Base-by-base conservation (phyloP, 495 filamentous ascomycete species). In the Trichoderma reesei region DNA sequence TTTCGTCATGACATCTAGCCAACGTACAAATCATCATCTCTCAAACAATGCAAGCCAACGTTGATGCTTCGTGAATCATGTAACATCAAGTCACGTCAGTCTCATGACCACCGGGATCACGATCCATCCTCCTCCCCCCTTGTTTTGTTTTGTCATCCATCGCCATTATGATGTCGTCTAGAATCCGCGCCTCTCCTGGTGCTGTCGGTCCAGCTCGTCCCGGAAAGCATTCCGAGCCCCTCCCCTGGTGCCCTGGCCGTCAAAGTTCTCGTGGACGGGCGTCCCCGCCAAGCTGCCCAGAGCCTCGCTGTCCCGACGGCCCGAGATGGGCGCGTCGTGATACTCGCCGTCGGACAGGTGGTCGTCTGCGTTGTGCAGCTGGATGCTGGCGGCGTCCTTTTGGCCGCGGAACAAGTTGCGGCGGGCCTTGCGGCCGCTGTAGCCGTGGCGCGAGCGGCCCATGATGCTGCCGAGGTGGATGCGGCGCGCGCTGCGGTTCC, bases 381-480 rank as follows among this genome's bases (percentile, higher is more conserved):
- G 61, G 41, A 63, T 46, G 61, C 38, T 42, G 16, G 16, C 18
- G 38, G 39, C 38, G 63, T 73, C 71, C 37, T 74, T 70, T 26
- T 67, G 62, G 46, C 65, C 67, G 46, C 65, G 63, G 34, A 62
- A 51, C 56, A 75, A 54, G 59, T 72, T 65, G 41, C 67, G 66
- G 44, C 72, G 64, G 64, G 68, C 70, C 72, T 75, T 72, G 62
- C 72, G 64, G 10, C 69, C 65, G 64, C 70, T 74, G 66, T 74
- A 72, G 63, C 72, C 72, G 54, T 71, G 41, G 38, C 69, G 63
- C n/a, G 70, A 62, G 56, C 74, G 75, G 38, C 73, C 69, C 75
- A 79, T 76, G 65, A 79, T 68, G 44, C 72, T 75, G 60, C 74
- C 76, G 10, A 80, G 60, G 0, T 67, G 71, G 60, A 80, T 74